Conservation (phyloP, 2,329 filamentous ascomycete species). For the Aureobasidium sp. region DNA sequence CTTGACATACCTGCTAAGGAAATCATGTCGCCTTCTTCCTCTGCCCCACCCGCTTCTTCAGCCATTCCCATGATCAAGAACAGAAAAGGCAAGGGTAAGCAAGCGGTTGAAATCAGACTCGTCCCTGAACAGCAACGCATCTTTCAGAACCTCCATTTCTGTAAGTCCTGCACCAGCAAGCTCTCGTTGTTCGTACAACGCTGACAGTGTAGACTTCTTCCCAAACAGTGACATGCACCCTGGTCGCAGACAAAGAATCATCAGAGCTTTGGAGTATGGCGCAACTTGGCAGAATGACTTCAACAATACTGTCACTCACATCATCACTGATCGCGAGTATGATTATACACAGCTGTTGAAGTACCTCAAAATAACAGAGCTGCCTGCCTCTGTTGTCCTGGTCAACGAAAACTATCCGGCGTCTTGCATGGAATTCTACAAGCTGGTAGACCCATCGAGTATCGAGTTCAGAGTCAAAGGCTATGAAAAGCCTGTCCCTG, state of each 20-base stretch:
- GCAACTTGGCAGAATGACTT: constrained; percentile 61
- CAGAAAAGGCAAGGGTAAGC: constrained; percentile 9
- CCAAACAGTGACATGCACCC: constrained; percentile 70
- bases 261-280: constrained; percentile 67
- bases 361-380: constrained; percentile 42
- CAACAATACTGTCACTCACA: constrained; percentile 57
- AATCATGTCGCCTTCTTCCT: constrained; percentile 18
- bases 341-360: constrained; percentile 56
- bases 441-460: constrained; percentile 47
- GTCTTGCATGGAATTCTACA: constrained; percentile 36
- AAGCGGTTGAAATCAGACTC: constrained; percentile 16
- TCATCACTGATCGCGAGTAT: constrained; percentile 68
- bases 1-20: not conserved
- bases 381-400: constrained; percentile 49
- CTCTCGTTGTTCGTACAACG: not conserved
- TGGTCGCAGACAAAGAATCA: constrained; percentile 62
- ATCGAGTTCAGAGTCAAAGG: constrained; percentile 54
- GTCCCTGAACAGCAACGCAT: constrained; percentile 25
- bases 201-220: constrained; percentile 54
- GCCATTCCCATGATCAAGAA: constrained; percentile 7
- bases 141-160: constrained; percentile 28
- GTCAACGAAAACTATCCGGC: constrained; percentile 40
- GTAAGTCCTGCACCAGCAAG: not conserved
- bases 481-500: constrained; percentile 22
- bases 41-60: constrained; percentile 13